phyloP scores from a whole-genome alignment of 495 filamentous ascomycete species.

The Cenococcum geophilum region DNA sequence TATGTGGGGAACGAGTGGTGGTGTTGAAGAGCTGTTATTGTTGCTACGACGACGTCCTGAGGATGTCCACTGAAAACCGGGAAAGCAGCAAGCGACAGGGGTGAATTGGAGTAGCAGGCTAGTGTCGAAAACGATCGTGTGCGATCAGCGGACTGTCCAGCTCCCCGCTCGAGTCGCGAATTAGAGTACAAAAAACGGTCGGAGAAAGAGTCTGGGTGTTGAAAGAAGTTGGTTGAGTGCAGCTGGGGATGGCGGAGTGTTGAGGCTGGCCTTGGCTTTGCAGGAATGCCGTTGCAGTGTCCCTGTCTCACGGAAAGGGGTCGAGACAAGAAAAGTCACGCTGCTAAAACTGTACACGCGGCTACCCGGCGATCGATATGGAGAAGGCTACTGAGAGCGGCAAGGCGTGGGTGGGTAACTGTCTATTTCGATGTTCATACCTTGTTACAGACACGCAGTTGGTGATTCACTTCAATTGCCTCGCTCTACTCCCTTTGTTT shows the following conservation, averaged over 20 bases:
- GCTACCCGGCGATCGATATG: background rate
- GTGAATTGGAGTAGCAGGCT: background rate
- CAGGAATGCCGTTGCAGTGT: constrained; percentile 1
- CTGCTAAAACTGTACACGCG: constrained; percentile 24
- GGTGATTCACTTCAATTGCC: background rate
- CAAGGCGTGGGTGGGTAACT: background rate
- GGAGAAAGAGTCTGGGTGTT: constrained; percentile 3
- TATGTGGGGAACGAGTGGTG: constrained; percentile 14
- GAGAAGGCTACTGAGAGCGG: background rate
- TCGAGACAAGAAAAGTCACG: constrained; percentile 27
- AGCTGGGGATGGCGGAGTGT: constrained; percentile 6
- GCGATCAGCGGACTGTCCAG: constrained; percentile 28
- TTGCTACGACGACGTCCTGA: constrained; percentile 19
- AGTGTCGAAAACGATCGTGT: constrained; percentile 21
- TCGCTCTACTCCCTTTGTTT: background rate
- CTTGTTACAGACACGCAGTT: background rate
- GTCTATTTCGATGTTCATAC: background rate
- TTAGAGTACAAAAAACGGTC: constrained; percentile 4
- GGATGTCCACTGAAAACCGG: constrained; percentile 9
- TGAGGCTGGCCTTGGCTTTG: background rate
- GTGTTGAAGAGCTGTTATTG: constrained; percentile 11
- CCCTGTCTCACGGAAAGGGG: constrained; percentile 26
- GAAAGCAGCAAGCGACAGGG: constrained; percentile 16
- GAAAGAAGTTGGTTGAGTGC: constrained; percentile 4
- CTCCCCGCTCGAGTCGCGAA: constrained; percentile 13